These are phyloP conservation scores for Phytophthora multivora DNA, from an alignment of 352 stramenopile genomes.

Conservation along the genomic window DNA sequence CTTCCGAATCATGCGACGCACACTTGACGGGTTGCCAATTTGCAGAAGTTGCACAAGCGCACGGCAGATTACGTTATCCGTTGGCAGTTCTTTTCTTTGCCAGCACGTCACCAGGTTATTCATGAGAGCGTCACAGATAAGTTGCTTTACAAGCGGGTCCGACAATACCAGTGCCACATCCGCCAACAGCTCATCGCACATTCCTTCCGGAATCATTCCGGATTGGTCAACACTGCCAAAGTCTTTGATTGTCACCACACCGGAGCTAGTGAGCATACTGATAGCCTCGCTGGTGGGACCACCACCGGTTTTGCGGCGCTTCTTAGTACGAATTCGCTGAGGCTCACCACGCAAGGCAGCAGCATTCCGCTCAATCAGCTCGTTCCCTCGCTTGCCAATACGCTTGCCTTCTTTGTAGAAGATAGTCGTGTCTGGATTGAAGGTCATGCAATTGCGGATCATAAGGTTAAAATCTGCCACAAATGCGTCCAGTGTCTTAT, in stretches of 20 bases:
- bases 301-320: constrained; percentile 65
- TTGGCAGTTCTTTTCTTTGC: constrained; percentile 75
- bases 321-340: constrained; percentile 77
- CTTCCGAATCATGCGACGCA: constrained; percentile 86
- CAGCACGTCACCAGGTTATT: constrained; percentile 66
- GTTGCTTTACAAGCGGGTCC: constrained; percentile 79
- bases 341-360: constrained; percentile 67
- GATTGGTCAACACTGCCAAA: constrained; percentile 78
- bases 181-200: constrained; percentile 77
- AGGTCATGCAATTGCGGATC: constrained; percentile 88
- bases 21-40: constrained; percentile 76
- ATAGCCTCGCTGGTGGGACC: constrained; percentile 58
- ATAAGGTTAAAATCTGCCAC: constrained; percentile 84
- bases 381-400: constrained; percentile 78
- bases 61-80: constrained; percentile 77
- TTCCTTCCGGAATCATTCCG: constrained; percentile 82
- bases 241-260: constrained; percentile 65
- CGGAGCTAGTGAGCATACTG: constrained; percentile 75
- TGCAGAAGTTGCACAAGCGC: constrained; percentile 87
- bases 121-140: constrained; percentile 78
- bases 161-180: constrained; percentile 80
- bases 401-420: constrained; percentile 91
- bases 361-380: constrained; percentile 78
- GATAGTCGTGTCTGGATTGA: constrained; percentile 86
- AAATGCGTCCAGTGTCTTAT: constrained; percentile 84